Evolutionary conservation across 2,329 filamentous ascomycete genomes (phyloP).

Genomic region (Xylariaceae sp.): DNA sequence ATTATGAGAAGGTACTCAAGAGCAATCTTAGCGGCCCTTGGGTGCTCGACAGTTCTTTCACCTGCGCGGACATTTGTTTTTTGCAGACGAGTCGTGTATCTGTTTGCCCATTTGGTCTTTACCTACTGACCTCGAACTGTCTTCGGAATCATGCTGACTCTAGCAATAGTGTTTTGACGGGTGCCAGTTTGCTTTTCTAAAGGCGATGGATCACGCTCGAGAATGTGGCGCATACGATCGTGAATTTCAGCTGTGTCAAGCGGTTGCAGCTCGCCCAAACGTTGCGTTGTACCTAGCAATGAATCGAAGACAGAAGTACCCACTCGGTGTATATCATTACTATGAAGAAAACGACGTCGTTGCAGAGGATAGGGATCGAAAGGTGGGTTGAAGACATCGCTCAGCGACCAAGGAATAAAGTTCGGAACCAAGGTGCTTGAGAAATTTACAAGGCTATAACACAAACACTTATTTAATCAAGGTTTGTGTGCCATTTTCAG

Average conservation of each 20-base stretch:
- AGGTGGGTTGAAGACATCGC: too few species aligned
- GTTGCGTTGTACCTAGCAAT: conserved; percentile 66
- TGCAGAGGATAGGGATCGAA: too few species aligned
- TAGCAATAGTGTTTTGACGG: conserved; percentile 47
- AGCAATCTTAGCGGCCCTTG: conserved; percentile 53
- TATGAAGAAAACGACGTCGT: conserved; percentile 65
- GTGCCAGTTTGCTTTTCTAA: conserved; percentile 63
- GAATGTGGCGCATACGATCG: conserved; percentile 51
- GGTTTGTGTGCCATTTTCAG: too few species aligned
- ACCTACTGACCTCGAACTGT: background rate
- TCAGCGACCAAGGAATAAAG: too few species aligned
- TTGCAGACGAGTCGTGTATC: conserved; percentile 49
- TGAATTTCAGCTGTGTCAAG: conserved; percentile 60
- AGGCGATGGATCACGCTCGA: conserved; percentile 53
- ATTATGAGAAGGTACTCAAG: conserved; percentile 61
- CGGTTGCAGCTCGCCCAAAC: conserved; percentile 56
- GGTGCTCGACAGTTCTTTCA: conserved; percentile 59
- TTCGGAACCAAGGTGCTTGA: too few species aligned
- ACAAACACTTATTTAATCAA: too few species aligned
- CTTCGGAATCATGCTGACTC: background rate
- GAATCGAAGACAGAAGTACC: conserved; percentile 56
- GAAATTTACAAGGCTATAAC: too few species aligned
- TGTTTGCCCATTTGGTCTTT: background rate
- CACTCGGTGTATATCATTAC: conserved; percentile 60
- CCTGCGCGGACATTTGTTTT: conserved; percentile 66